Percentiles rank a stretch among this genome's conserved stretches.
Conservation (phyloP, 768 basidiomycete genomes). For the Leccinum arenicola region DNA sequence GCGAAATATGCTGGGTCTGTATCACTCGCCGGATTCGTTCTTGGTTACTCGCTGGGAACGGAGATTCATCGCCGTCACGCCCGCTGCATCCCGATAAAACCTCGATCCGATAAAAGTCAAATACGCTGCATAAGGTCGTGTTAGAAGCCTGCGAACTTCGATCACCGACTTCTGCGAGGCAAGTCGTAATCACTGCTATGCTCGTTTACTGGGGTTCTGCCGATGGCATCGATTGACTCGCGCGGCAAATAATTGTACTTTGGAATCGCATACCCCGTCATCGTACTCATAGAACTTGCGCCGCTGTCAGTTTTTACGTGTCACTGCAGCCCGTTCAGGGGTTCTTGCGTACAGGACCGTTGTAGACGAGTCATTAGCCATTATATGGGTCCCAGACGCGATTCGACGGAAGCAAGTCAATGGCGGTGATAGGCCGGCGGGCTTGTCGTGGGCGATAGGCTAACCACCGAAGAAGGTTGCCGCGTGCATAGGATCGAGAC, state of each 20-base stretch:
- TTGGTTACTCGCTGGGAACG: constrained; percentile 24
- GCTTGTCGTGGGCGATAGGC: constrained; percentile 2
- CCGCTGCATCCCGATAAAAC: constrained; percentile 13
- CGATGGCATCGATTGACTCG: constrained; percentile 31
- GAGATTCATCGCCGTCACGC: constrained; percentile 25
- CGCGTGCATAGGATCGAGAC: constrained; percentile 20
- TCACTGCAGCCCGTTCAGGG: constrained; percentile 7
- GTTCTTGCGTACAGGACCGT: constrained; percentile 10
- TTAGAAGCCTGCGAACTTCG: constrained; percentile 15
- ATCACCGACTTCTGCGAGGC: constrained; percentile 15
- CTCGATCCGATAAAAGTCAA: constrained; percentile 21
- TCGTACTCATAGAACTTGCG: constrained; percentile 17
- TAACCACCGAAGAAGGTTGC: constrained; percentile 14
- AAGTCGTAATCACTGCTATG: constrained; percentile 14
- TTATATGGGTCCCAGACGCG: constrained; percentile 12
- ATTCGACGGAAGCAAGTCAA: constrained; percentile 16
- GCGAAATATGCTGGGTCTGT: constrained; percentile 3
- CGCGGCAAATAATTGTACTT: constrained; percentile 10
- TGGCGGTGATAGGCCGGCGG: constrained; percentile 29
- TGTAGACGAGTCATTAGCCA: constrained; percentile 8
- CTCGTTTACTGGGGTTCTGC: constrained; percentile 18
- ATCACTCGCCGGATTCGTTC: constrained; percentile 18
- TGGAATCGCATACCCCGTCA: constrained; percentile 23
- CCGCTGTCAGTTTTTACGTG: constrained; percentile 33
- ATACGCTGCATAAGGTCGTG: constrained; percentile 14